Evolutionary conservation across 192 early-diverging fungal species (phyloP).

Genomic region (Rhizophagus clarus): DNA sequence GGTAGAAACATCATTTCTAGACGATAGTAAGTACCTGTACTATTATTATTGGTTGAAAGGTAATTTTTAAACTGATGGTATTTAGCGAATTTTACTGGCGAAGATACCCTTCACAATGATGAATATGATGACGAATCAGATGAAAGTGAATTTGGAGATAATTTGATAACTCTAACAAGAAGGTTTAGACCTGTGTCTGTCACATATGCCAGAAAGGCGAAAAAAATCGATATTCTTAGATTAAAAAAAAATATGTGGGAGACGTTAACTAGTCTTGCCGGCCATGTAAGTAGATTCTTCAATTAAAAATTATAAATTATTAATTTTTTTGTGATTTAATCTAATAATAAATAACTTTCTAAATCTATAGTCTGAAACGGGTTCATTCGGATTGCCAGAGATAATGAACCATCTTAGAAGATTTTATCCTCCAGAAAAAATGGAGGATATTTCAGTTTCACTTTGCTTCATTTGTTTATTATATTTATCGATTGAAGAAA

Average conservation of each 20-base stretch:
- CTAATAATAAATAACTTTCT: no score
- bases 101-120: slow-evolving; percentile 13
- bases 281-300: no score
- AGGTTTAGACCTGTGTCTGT: slow-evolving; percentile 67
- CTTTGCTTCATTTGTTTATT: slow-evolving; percentile 97
- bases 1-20: not conserved
- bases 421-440: slow-evolving; percentile 74
- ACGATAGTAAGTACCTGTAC: slow-evolving; percentile 5
- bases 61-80: not conserved
- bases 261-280: slow-evolving; percentile 60
- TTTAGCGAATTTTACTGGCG: slow-evolving; percentile 1
- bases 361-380: slow-evolving; percentile 48
- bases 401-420: no score
- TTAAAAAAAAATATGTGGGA: slow-evolving; percentile 98
- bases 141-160: slow-evolving; percentile 48
- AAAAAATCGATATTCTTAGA: slow-evolving; percentile 91
- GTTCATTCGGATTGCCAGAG: slow-evolving; percentile 69
- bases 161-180: slow-evolving; percentile 62
- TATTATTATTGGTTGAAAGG: not conserved
- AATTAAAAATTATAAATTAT: no score
- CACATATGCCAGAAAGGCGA: slow-evolving; percentile 85
- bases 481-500: slow-evolving; percentile 95
- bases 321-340: no score
- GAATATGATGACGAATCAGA: slow-evolving; percentile 35
- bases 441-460: slow-evolving; percentile 90